Evolutionary conservation across 257 asterid genomes (phyloP).

Genomic region (Solanum lycopersicoides): DNA sequence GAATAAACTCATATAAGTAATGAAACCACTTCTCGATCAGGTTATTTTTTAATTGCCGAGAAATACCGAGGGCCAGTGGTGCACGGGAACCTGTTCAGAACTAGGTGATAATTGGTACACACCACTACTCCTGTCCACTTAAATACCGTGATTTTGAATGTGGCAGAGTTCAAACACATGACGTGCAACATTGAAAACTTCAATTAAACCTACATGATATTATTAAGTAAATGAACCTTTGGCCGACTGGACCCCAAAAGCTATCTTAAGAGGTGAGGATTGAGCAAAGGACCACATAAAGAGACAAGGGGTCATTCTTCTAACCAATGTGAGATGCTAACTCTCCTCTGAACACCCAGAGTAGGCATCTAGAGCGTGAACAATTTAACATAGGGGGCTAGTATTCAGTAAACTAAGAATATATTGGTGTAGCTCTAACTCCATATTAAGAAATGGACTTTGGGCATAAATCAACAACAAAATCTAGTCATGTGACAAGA

Average conservation of each 20-base stretch:
- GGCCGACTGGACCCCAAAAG: not conserved
- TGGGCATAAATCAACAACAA: not conserved
- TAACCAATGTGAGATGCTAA: not conserved
- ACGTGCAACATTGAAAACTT: not conserved
- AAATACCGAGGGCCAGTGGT: not conserved
- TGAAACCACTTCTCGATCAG: not conserved
- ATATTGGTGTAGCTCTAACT: not conserved
- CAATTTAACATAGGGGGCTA: not conserved
- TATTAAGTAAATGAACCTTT: not conserved
- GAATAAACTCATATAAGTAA: not conserved
- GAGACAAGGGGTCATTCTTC: not conserved
- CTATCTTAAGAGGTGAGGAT: not conserved
- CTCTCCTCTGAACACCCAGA: not conserved
- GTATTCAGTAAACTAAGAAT: not conserved
- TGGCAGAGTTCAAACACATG: not conserved
- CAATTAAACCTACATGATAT: not conserved
- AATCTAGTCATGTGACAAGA: not conserved
- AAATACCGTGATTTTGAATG: not conserved
- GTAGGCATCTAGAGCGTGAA: not conserved
- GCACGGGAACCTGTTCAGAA: not conserved
- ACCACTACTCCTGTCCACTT: not conserved
- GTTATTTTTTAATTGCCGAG: not conserved
- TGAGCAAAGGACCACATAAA: not conserved
- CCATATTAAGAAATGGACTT: not conserved
- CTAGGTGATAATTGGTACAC: not conserved